Conservation (phyloP, 805 yeast species). For the Kluyveromyces dobzhanskii region DNA sequence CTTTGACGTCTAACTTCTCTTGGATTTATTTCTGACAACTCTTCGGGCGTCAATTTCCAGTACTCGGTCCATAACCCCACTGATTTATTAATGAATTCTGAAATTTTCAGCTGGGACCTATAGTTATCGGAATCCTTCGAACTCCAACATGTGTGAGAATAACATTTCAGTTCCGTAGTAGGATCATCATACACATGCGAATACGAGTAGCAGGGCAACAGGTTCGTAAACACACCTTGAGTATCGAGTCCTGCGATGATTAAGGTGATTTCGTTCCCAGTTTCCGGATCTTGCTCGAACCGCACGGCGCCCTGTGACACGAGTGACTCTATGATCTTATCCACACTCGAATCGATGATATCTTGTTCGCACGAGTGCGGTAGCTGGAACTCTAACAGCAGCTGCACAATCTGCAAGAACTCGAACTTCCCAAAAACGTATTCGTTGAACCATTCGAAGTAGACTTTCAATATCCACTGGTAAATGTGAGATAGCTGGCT, state of each 20-base stretch:
- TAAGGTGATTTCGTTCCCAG: constrained; percentile 24
- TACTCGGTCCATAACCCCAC: constrained; percentile 56
- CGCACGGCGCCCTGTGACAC: constrained; percentile 35
- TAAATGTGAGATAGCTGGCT: constrained; percentile 43
- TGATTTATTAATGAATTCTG: constrained; percentile 30
- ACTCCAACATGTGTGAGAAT: constrained; percentile 30
- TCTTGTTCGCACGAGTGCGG: constrained; percentile 43
- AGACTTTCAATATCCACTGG: constrained; percentile 43
- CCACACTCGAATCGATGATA: constrained; percentile 41
- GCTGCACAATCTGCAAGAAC: constrained; percentile 44
- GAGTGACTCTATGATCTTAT: constrained; percentile 38
- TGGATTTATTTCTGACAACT: constrained; percentile 41
- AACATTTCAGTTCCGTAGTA: constrained; percentile 39
- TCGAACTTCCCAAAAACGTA: constrained; percentile 41
- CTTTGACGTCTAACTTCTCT: constrained; percentile 59
- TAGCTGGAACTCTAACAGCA: constrained; percentile 42
- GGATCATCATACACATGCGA: constrained; percentile 32
- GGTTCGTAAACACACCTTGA: constrained; percentile 29
- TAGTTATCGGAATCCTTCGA: constrained; percentile 8
- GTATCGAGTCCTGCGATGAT: constrained; percentile 29
- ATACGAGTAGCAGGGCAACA: constrained; percentile 30
- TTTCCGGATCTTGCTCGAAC: constrained; percentile 25
- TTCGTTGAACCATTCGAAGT: constrained; percentile 46
- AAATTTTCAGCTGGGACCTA: constrained; percentile 20
- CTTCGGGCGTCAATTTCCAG: constrained; percentile 53